phyloP scores from a whole-genome alignment of 2,329 filamentous ascomycete species.

The Nectriaceae sp. region DNA sequence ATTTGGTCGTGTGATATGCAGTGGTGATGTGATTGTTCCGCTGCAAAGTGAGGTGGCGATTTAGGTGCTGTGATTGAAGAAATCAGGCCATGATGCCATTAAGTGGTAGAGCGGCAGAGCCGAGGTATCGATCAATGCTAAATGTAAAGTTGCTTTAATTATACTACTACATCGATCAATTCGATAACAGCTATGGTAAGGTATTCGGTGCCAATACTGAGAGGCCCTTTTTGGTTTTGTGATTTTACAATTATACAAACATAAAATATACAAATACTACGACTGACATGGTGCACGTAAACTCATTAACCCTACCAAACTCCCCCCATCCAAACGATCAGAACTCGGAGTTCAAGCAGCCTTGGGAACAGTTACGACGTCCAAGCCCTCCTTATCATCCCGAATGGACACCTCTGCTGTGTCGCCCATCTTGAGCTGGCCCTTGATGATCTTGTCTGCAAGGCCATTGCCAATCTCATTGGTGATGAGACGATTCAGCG shows the following conservation, averaged over 20 bases:
- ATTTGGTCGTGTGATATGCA: not conserved
- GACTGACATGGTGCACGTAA: slow-evolving; percentile 24
- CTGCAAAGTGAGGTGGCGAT: not conserved
- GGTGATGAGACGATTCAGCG: slow-evolving; percentile 86
- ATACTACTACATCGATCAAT: no score
- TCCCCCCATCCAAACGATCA: not conserved
- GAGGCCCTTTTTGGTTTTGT: no score
- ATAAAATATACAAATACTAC: slow-evolving; percentile 5
- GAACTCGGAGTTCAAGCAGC: slow-evolving; percentile 5
- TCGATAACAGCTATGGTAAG: no score
- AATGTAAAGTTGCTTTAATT: no score
- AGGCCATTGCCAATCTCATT: slow-evolving; percentile 87
- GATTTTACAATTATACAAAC: no score
- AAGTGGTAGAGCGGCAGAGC: no score
- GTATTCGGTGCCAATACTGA: no score
- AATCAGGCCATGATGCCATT: no score
- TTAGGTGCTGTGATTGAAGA: no score
- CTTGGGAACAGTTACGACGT: slow-evolving; percentile 41
- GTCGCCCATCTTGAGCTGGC: slow-evolving; percentile 76
- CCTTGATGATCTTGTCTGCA: slow-evolving; percentile 89
- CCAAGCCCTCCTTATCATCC: slow-evolving; percentile 59
- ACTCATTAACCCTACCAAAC: slow-evolving; percentile 15
- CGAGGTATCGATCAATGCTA: no score
- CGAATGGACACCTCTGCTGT: slow-evolving; percentile 70
- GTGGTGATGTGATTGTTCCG: not conserved